phyloP scores from a whole-genome alignment of 192 early-diverging fungal species.

The Backusella tuberculispora region DNA sequence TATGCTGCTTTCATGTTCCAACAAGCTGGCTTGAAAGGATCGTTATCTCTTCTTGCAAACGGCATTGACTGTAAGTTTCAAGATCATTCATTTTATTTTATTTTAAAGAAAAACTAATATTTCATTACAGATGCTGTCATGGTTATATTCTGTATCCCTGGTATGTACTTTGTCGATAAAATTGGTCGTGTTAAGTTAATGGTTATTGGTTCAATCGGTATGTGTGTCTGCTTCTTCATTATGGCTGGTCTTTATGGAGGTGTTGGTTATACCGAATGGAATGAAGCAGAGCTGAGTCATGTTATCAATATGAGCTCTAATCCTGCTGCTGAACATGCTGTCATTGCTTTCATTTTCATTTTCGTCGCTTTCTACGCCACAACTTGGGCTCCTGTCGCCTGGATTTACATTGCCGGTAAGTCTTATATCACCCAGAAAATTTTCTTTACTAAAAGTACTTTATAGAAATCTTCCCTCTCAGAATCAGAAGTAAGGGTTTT shows the following conservation, averaged over 20 bases:
- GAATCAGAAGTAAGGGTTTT: conserved; percentile 81
- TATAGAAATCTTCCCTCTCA: conserved; percentile 81
- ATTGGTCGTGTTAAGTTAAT: conserved; percentile 30
- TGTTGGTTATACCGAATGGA: conserved; percentile 29
- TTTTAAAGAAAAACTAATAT: neutral
- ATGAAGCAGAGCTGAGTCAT: conserved; percentile 31
- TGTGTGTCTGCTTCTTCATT: conserved; percentile 28
- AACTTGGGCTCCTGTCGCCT: conserved; percentile 89
- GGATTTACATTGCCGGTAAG: conserved; percentile 78
- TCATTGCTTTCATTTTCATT: conserved; percentile 72
- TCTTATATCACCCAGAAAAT: neutral
- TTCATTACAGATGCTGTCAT: conserved; percentile 63
- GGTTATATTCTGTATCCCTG: conserved; percentile 79
- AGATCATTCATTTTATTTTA: neutral
- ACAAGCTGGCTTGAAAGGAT: conserved; percentile 41
- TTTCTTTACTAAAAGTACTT: neutral
- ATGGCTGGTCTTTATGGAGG: conserved; percentile 50
- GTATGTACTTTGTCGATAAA: conserved; percentile 72
- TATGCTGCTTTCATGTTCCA: conserved; percentile 61
- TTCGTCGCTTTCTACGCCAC: conserved; percentile 81
- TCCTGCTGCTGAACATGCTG: conserved; percentile 46
- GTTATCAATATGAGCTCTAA: conserved; percentile 45
- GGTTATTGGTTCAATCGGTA: conserved; percentile 25
- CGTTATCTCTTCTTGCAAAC: conserved; percentile 46
- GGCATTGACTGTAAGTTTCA: conserved; percentile 66